A percentile compares a stretch with the other conserved stretches of the same genome.
Evolutionary conservation across 768 basidiomycete species (phyloP).

Genomic region (Tulasnella sp.): DNA sequence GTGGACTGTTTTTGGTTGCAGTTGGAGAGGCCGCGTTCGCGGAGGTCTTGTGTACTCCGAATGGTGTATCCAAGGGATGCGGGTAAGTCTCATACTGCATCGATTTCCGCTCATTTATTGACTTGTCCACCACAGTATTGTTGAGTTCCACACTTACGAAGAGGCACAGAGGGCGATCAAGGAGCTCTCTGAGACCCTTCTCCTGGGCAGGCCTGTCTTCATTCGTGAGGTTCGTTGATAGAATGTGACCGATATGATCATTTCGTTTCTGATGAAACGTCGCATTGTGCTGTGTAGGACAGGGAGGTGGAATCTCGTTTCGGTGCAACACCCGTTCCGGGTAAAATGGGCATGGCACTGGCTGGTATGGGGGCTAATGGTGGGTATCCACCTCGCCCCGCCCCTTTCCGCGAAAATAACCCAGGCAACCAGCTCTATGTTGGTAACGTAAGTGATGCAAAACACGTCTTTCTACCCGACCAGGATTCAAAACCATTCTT

Average conservation of each 20-base stretch:
- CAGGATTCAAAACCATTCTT: background rate
- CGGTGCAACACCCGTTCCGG: conserved; percentile 88
- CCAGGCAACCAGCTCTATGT: conserved; percentile 92
- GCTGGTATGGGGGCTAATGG: conserved; percentile 48
- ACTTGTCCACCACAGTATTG: conserved; percentile 48
- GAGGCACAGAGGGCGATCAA: conserved; percentile 83
- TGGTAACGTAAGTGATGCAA: conserved; percentile 56
- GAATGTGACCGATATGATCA: background rate
- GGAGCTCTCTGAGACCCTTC: conserved; percentile 76
- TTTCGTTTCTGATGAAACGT: background rate
- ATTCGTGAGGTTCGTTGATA: conserved; percentile 74
- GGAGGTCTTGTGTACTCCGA: conserved; percentile 95
- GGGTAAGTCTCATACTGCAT: conserved; percentile 57
- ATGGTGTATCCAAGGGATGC: conserved; percentile 96
- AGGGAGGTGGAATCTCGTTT: conserved; percentile 94
- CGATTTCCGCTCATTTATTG: background rate
- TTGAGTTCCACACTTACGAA: conserved; percentile 85
- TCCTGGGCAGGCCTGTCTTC: conserved; percentile 92
- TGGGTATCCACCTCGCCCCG: conserved; percentile 64
- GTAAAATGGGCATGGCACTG: conserved; percentile 93
- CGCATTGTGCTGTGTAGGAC: conserved; percentile 47
- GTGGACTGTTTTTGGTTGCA: conserved; percentile 52
- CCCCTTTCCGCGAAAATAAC: conserved; percentile 48
- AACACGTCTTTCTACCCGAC: background rate
- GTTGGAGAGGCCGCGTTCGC: conserved; percentile 99